These are phyloP conservation scores for Fomes fomentarius DNA, from an alignment of 1,284 basidiomycete genomes.

Conservation along the genomic window DNA sequence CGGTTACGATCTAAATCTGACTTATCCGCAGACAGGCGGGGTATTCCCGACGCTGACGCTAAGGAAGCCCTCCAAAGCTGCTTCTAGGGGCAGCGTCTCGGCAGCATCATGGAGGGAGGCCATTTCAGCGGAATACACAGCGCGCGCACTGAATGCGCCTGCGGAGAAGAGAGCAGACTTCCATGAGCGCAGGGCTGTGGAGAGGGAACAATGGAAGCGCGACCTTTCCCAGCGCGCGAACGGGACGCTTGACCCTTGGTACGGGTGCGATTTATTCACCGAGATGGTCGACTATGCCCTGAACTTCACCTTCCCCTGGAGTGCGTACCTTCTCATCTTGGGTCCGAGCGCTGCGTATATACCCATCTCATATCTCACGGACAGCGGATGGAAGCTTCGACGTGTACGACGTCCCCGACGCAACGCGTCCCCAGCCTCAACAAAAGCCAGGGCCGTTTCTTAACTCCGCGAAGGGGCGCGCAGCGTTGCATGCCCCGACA, in stretches of 20 bases:
- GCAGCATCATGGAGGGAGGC: slow-evolving; percentile 13
- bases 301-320: slow-evolving; percentile 59
- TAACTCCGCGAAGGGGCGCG: too few species aligned
- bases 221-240: slow-evolving; percentile 30
- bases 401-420: slow-evolving; percentile 53
- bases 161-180: slow-evolving; percentile 15
- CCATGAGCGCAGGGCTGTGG: slow-evolving; percentile 20
- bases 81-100: slow-evolving; percentile 8
- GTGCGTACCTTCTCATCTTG: slow-evolving; percentile 40
- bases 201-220: slow-evolving; percentile 24
- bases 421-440: slow-evolving; percentile 62
- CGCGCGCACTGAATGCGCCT: background rate
- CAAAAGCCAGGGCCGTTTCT: too few species aligned
- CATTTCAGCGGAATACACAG: background rate
- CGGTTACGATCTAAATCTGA: slow-evolving; percentile 64
- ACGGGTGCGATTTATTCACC: slow-evolving; percentile 36
- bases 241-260: slow-evolving; percentile 37
- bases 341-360: background rate
- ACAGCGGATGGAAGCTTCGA: slow-evolving; percentile 29
- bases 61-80: slow-evolving; percentile 9
- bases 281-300: slow-evolving; percentile 39
- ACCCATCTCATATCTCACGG: background rate
- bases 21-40: slow-evolving; percentile 67
- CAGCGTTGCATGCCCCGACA: slow-evolving; percentile 66
- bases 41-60: slow-evolving; percentile 46